Evolutionary conservation across 1,139 yeast genomes (phyloP), one percentile per base, ranked within the genome.

Genomic region (Geotrichum reessii): DNA sequence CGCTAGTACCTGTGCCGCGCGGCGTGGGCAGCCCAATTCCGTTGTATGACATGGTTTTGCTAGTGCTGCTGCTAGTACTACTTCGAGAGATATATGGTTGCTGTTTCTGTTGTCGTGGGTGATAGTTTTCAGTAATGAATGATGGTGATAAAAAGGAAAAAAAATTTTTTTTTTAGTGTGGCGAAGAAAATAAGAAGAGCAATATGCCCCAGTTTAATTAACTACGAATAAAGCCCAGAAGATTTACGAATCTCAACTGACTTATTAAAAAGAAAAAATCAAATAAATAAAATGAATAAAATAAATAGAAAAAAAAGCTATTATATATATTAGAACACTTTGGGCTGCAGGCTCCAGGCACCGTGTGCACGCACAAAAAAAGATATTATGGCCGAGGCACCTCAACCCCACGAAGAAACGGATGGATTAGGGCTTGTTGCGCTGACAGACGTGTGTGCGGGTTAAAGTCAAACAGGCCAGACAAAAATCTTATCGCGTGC

Each of bases 1-100:
- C 95, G 49, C 86, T 85, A 0, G 93, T 86, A 0, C 89, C 89
- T 0, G 87, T 76, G 0, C 95, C 95, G 58, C 89, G 74, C 0
- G 87, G 82, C 0, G 86, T 81, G 52, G 77, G 78, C 28, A 85
- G 74, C 0, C 91, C 91, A 55, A 86, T 78, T 21, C 88, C 86
- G 69, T 84, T 84, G 68, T 83, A 83, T 22, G 87, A 81, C 89
- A 84, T 84, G 31, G 19, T 24, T 24, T 24, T 5, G 12, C n/a
- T 11, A 12, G 4, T 46, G 24, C 27, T 25, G 31, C 28, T 22
- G 49, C 21, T 11, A 11, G 14, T 21, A 14, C 48, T 46, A 25
- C 21, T 22, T 24, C 17, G 12, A 22, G 22, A 46, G 14, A 24
- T 12, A 46, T 12, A 7, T 46, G 28, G n/a, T n/a, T n/a, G n/a